Conservation (phyloP, 805 yeast genomes). For the Candida andamanensis region DNA sequence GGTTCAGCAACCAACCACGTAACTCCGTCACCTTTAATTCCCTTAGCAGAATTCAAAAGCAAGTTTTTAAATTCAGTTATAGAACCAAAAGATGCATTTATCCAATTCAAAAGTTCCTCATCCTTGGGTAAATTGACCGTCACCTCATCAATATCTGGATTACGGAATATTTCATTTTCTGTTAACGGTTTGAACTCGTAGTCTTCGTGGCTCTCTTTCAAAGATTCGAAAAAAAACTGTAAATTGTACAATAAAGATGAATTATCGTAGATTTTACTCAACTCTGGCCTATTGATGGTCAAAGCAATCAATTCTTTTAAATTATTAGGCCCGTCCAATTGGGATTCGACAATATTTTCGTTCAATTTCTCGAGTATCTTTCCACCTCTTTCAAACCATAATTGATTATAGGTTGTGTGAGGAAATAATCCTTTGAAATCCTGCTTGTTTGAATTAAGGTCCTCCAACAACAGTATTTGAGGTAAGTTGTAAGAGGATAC, state of each 20-base stretch:
- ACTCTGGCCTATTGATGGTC: slow-evolving; percentile 42
- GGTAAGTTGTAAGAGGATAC: slow-evolving; percentile 25
- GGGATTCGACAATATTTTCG: slow-evolving; percentile 23
- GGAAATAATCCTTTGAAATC: slow-evolving; percentile 34
- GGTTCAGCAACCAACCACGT: slow-evolving; percentile 80
- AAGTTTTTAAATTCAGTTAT: slow-evolving; percentile 69
- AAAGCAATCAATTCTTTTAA: slow-evolving; percentile 32
- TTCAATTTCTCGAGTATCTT: slow-evolving; percentile 31
- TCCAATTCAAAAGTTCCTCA: slow-evolving; percentile 40
- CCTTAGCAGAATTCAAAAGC: slow-evolving; percentile 60
- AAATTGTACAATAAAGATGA: slow-evolving; percentile 46
- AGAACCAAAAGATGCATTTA: slow-evolving; percentile 67
- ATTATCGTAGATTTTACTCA: slow-evolving; percentile 38
- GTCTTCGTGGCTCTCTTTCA: slow-evolving; percentile 23
- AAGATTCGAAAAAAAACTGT: slow-evolving; percentile 44
- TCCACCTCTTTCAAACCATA: slow-evolving; percentile 38
- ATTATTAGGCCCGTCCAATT: slow-evolving; percentile 17
- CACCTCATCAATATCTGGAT: slow-evolving; percentile 33
- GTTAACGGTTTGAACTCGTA: slow-evolving; percentile 15
- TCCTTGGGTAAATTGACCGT: slow-evolving; percentile 31
- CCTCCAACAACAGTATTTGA: slow-evolving; percentile 25
- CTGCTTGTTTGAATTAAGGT: slow-evolving; percentile 19
- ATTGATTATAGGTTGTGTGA: slow-evolving; percentile 24
- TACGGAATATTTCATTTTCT: slow-evolving; percentile 33
- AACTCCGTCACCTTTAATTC: slow-evolving; percentile 83